Base-by-base conservation (phyloP, 495 filamentous ascomycete species). In the Aspergillus sparsus region DNA sequence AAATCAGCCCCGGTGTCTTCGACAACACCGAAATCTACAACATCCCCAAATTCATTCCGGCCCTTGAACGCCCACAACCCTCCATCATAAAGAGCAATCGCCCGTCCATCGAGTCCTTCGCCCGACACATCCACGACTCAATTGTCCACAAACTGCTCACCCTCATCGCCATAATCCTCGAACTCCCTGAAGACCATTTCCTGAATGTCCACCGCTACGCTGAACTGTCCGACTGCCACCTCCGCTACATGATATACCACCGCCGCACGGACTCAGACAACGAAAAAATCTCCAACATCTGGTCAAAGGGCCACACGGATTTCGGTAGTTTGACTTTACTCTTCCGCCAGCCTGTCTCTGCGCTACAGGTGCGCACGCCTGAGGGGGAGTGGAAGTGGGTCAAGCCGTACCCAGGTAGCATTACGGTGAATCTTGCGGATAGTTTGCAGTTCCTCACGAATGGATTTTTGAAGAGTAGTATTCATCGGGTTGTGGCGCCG, bases 1-100 rank as follows among this genome's bases (percentile, higher is more conserved):
- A 27, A 65, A n/a, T 57, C 68, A 31, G 21, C 21, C 49, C 74
- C 16, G 71, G 73, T 12, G 58, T 71, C 12, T 69, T 67, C 37
- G 83, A 86, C 62, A 84, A 82, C 47, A 68, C 78, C 39, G 82
- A 86, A 65, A 70, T 75, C 5, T 83, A 82, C 68, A 84, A 83
- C 64, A 77, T 86, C 46, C 74, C 77, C 27, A 85, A 86, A 55
- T 75, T 70, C 57, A 77, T 74, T 13, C 73, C 74, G 1, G 70
- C 80, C 46, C 66, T 73, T 56, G 71, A 79, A 44, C 71, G 79
- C 0, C 59, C 66, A 0, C 81, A 82, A 16, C 80, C 80, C 3
- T 64, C 69, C 7, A 53, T 83, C 1, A 70, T 83, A 53, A 32
- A 56, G 2, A 63, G 66, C 4, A 66, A 80, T 61, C 74, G 66